Base-by-base conservation (phyloP, 495 filamentous ascomycete genomes). In the Talaromyces thailandensis region DNA sequence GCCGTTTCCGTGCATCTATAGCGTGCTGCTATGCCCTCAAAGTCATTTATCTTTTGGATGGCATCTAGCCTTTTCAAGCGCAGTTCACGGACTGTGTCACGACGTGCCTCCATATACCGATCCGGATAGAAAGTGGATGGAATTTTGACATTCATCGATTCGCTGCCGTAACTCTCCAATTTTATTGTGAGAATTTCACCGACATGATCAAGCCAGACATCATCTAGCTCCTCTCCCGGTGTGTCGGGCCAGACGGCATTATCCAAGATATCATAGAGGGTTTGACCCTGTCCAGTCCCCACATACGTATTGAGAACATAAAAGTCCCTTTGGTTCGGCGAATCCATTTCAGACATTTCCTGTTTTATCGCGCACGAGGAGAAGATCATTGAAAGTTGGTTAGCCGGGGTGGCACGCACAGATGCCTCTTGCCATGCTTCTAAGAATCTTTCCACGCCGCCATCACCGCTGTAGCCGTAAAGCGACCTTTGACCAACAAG, bases 121-220 rank as follows among this genome's bases (percentile, higher is more conserved):
- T 96, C 92, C 7, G 86, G 81, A 67, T 93, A 95, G 65, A 92
- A 85, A 0, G 84, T 78, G 16, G 82, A 74, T 31, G 91, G 90
- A 21, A 93, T 82, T 14, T 87, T 83, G 50, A 93, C 74, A 51
- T 82, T 81, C 28, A 84, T 71, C 4, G 78, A 75, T 11, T 80
- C 77, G 29, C 74, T 74, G 2, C 80, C 76, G 0, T 75, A 66
- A 26, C 78, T 77, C 25, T 77, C 75, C 6, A 91, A 65, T 53
- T 81, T 82, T 63, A 91, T 76, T 5, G 81, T 82, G 43, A 96
- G 64, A 14, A 96, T 81, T n/a, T 93, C 87, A 0, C 84, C 81
- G 55, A 88, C 71, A 28, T 79, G 68, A 51, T 81, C 79, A 24
- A 86, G 67, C 74, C 78, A 84, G 11, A 79, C 75, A 59, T 81